Evolutionary conservation across 305 asterid genomes (phyloP).

Genomic region (Solanum hybrid): DNA sequence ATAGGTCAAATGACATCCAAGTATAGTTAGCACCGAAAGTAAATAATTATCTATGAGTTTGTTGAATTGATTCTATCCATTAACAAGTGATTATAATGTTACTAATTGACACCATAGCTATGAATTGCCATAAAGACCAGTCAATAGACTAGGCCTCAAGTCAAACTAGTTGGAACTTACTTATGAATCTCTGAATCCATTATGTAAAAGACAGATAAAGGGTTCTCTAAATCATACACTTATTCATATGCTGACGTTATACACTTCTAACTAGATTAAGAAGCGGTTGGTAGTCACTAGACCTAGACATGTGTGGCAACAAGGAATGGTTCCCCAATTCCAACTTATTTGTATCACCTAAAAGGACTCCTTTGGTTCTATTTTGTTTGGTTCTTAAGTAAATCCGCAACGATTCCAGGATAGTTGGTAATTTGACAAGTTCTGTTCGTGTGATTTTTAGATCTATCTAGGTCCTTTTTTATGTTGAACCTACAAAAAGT

Average conservation of each 20-base stretch:
- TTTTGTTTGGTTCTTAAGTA: not conserved
- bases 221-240: not conserved
- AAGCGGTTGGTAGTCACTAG: not conserved
- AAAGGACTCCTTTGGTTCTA: not conserved
- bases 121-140: not conserved
- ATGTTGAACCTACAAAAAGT: not conserved
- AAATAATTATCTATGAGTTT: not conserved
- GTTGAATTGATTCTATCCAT: not conserved
- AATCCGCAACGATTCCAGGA: not conserved
- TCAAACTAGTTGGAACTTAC: not conserved
- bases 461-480: not conserved
- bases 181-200: not conserved
- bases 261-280: not conserved
- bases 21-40: not conserved
- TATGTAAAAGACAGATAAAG: not conserved
- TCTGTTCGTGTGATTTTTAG: not conserved
- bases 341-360: not conserved
- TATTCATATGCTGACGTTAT: not conserved
- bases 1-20: not conserved
- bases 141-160: not conserved
- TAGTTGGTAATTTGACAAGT: not conserved
- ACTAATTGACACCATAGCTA: not conserved
- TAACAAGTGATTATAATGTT: not conserved
- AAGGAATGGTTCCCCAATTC: not conserved
- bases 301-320: not conserved